Percentiles rank a stretch among this genome's conserved stretches.
These are phyloP conservation scores for Lycium barbarum DNA, from an alignment of 257 asterid genomes.

Conservation along the genomic window DNA sequence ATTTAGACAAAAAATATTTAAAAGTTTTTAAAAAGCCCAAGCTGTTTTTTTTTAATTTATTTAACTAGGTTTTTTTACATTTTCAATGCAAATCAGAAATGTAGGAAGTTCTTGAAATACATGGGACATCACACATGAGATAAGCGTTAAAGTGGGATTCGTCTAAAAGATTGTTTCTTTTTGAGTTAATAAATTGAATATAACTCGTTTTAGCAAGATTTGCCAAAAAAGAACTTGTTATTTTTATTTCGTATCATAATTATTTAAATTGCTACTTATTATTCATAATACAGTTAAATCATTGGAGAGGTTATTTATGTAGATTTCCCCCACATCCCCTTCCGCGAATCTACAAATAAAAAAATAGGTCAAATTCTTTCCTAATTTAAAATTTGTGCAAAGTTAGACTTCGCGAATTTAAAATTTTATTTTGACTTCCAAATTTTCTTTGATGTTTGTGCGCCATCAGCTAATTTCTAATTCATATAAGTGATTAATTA, in stretches of 20 bases:
- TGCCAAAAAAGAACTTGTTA: not conserved
- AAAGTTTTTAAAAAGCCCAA: not conserved
- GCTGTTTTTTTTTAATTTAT: not conserved
- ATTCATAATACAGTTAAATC: not conserved
- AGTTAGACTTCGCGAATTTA: not conserved
- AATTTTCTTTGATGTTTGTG: not conserved
- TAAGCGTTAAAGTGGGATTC: not conserved
- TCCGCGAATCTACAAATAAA: not conserved
- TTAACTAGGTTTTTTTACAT: not conserved
- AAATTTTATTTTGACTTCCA: not conserved
- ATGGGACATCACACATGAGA: not conserved
- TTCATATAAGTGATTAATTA: conserved; percentile 18
- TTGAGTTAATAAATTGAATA: not conserved
- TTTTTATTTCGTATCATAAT: not conserved
- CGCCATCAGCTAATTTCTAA: not conserved
- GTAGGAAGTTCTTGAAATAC: not conserved
- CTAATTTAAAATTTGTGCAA: no score
- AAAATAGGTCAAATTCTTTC: no score
- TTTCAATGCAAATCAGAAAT: not conserved
- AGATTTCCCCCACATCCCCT: not conserved
- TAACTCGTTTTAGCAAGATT: not conserved
- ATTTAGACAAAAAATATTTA: no score
- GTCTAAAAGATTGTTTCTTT: not conserved
- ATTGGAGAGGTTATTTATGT: not conserved
- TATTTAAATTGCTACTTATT: not conserved